Base-by-base conservation (phyloP, 257 asterid genomes). In the Petunia secreta region DNA sequence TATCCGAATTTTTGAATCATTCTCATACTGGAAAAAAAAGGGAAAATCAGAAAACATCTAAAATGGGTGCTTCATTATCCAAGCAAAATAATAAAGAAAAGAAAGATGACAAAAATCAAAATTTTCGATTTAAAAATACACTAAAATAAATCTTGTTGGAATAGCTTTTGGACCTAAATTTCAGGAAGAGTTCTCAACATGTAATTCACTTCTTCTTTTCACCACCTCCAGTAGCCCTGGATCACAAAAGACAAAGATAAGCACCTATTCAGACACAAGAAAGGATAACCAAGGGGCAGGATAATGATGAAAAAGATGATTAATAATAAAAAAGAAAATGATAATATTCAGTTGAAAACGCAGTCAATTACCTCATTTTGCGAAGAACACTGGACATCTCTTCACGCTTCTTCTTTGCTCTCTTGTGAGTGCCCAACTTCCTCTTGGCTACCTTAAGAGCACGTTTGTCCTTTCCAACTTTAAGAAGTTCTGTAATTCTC, bases 341-440 rank as follows among this genome's bases (percentile, higher is more conserved):
- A 13, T 10, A 7, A 46, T 2, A 59, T 78, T 5, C 57, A 62
- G 34, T 78, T 52, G 59, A 15, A 55, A 3, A 37, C 6, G 55
- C 36, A 0, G 37, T 4, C 16, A 25, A 46, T 46, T 82, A 86
- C 92, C 90, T 88, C 89, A 84, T 85, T 85, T 87, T 88, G 4
- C 90, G 90, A 36, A 88, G 87, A 77, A 85, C 90, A 40, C 62
- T 80, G 60, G 92, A 81, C 91, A 87, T 89, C 86, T 89, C 92
- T 40, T 89, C 92, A 65, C 91, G 83, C 87, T 89, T 89, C 89
- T 79, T 88, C 87, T 86, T 88, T 40, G 91, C 91, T 67, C 91
- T 85, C 85, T 85, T 87, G 85, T 88, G 91, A 63, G 91, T 88
- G 63, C 91, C 91, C 85, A 88, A 79, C 88, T 88, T 85, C 68